Evolutionary conservation across 2,329 filamentous ascomycete species (phyloP).

Genomic region (Cladophialophora bantiana): DNA sequence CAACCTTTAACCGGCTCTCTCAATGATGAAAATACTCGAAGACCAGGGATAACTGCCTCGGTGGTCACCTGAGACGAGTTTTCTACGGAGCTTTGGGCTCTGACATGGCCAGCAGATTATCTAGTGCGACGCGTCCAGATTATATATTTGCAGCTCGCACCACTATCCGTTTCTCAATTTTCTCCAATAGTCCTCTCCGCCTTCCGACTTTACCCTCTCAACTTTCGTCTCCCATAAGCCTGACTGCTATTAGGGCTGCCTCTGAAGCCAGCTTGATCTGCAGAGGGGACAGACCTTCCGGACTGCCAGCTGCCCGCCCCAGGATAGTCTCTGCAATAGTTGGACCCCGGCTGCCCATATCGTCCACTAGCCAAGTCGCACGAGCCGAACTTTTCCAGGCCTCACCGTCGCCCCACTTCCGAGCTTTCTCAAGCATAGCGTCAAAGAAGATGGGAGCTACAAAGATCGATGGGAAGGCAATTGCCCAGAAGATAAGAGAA

Average conservation of each 20-base stretch:
- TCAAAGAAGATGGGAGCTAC: conserved; percentile 77
- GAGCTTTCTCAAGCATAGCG: conserved; percentile 60
- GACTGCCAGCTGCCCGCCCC: conserved; percentile 17
- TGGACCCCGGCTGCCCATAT: conserved; percentile 8
- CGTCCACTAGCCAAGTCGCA: not conserved
- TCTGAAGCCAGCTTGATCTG: conserved; percentile 21
- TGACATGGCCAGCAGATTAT: conserved; percentile 36
- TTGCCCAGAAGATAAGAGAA: conserved; percentile 90
- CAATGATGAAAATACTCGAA: conserved; percentile 18
- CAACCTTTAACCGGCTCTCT: conserved; percentile 23
- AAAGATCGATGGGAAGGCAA: conserved; percentile 94
- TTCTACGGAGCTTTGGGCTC: conserved; percentile 20
- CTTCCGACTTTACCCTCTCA: conserved; percentile 27
- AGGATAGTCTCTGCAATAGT: not conserved
- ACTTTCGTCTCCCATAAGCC: conserved; percentile 13
- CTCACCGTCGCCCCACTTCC: conserved; percentile 37
- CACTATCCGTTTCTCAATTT: conserved; percentile 28
- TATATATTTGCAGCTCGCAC: conserved; percentile 24
- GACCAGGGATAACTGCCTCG: conserved; percentile 19
- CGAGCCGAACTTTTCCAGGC: conserved; percentile 30
- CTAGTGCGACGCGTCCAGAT: conserved; percentile 23
- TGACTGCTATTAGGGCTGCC: conserved; percentile 17
- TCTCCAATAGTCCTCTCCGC: conserved; percentile 24
- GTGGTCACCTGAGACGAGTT: conserved; percentile 15
- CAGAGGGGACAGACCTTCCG: not conserved